phyloP scores from a whole-genome alignment of 345 rosid genomes.

The Citrus australasica region DNA sequence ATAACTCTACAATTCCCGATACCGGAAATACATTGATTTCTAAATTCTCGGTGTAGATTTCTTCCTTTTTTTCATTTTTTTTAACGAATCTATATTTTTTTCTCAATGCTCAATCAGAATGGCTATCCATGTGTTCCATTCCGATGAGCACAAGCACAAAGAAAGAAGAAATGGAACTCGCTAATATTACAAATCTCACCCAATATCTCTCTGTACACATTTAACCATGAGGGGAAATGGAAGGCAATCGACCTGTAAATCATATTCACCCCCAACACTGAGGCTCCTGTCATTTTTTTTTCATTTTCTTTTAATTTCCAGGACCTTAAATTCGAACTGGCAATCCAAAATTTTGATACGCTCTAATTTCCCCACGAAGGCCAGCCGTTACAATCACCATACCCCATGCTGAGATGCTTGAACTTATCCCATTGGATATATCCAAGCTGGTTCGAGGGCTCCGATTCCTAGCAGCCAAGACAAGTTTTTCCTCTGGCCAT shows the following conservation, averaged over 20 bases:
- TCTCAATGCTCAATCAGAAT: constrained; percentile 38
- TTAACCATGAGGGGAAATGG: constrained; percentile 23
- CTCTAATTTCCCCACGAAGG: constrained; percentile 74
- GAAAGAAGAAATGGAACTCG: constrained; percentile 39
- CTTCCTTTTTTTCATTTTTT: constrained; percentile 3
- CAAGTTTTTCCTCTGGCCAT: constrained; percentile 88
- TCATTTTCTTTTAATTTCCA: background rate
- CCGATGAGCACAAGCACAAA: constrained; percentile 45
- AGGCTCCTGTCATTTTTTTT: background rate
- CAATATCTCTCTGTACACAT: constrained; percentile 66
- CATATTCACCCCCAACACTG: constrained; percentile 9
- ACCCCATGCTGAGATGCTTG: constrained; percentile 70
- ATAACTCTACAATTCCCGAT: constrained; percentile 53
- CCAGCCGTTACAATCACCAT: constrained; percentile 91
- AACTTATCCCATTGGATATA: constrained; percentile 39
- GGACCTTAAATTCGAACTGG: constrained; percentile 51
- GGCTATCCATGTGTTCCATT: constrained; percentile 26
- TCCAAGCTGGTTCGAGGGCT: constrained; percentile 59
- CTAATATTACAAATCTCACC: constrained; percentile 72
- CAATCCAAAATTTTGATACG: constrained; percentile 91
- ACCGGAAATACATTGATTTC: constrained; percentile 31
- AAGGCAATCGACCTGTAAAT: constrained; percentile 10
- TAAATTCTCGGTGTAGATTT: constrained; percentile 33
- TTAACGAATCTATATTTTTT: constrained; percentile 46
- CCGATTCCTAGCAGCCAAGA: constrained; percentile 38